A percentile compares a stretch with the other conserved stretches of the same genome.
Evolutionary conservation across 2,329 filamentous ascomycete species (phyloP).

Genomic region (Talaromyces atroroseus): DNA sequence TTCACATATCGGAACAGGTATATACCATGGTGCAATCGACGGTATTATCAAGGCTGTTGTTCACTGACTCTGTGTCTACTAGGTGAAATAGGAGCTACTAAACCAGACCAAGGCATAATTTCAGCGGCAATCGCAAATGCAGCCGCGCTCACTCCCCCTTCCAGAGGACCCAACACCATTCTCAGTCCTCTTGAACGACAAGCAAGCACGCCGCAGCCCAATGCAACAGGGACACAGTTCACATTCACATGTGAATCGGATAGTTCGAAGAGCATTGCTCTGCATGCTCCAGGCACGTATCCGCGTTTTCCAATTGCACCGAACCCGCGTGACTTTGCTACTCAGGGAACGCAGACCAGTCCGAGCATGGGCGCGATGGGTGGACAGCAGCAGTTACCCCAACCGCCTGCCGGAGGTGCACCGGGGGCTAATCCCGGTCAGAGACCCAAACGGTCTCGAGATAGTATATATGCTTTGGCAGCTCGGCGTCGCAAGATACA

Average conservation of each 20-base stretch:
- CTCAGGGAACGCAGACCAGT: conserved; percentile 53
- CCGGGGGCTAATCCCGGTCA: conserved; percentile 44
- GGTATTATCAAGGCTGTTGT: not conserved
- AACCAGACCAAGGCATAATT: conserved; percentile 70
- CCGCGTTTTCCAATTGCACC: conserved; percentile 23
- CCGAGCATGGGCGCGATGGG: conserved; percentile 41
- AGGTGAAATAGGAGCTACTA: conserved; percentile 35
- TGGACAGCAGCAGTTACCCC: conserved; percentile 25
- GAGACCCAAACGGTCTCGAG: conserved; percentile 61
- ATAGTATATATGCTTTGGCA: conserved; percentile 67
- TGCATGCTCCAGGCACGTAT: conserved; percentile 57
- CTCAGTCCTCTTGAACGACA: conserved; percentile 71
- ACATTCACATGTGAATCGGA: conserved; percentile 95
- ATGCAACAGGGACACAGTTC: conserved; percentile 70
- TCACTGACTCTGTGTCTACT: conserved; percentile 24
- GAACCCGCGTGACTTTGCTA: conserved; percentile 39
- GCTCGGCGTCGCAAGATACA: conserved; percentile 72
- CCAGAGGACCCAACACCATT: conserved; percentile 65
- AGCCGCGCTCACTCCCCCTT: conserved; percentile 58
- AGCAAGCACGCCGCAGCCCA: conserved; percentile 55
- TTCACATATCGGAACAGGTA: conserved; percentile 37
- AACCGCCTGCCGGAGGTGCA: conserved; percentile 35
- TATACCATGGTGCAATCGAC: conserved; percentile 5
- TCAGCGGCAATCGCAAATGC: conserved; percentile 88
- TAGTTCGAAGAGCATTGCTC: conserved; percentile 70